Evolutionary conservation across 2,329 filamentous ascomycete genomes (phyloP).

Genomic region (Colletotrichum horii): DNA sequence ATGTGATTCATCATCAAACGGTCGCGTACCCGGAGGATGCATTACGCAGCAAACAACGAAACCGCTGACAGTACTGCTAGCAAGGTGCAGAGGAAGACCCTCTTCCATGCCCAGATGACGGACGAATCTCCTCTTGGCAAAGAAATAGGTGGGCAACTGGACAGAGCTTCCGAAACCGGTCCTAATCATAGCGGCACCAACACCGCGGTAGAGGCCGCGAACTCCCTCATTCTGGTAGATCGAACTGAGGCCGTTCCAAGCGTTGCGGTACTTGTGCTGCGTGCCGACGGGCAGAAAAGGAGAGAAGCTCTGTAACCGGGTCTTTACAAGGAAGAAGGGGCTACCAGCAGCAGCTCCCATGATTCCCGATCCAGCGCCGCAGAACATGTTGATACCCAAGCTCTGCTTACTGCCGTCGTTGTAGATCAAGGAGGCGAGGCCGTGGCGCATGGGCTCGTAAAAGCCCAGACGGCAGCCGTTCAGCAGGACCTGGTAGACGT

Average conservation of each 20-base stretch:
- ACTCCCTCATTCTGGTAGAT: constrained; percentile 83
- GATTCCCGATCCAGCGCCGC: constrained; percentile 86
- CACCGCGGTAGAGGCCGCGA: constrained; percentile 84
- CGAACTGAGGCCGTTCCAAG: constrained; percentile 79
- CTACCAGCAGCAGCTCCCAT: constrained; percentile 92
- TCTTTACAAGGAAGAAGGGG: constrained; percentile 98
- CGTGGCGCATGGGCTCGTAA: constrained; percentile 90
- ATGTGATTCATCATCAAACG: neutral
- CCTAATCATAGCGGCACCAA: constrained; percentile 91
- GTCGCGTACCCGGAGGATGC: constrained; percentile 83
- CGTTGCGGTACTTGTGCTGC: constrained; percentile 92
- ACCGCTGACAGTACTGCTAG: constrained; percentile 87
- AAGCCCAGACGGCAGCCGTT: constrained; percentile 97
- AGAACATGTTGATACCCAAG: constrained; percentile 90
- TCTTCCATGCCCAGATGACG: constrained; percentile 89
- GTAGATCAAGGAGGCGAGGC: constrained; percentile 72
- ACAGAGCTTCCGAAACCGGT: constrained; percentile 96
- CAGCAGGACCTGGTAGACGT: constrained; percentile 93
- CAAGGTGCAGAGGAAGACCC: constrained; percentile 84
- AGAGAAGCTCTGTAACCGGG: constrained; percentile 90
- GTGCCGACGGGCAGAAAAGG: constrained; percentile 93
- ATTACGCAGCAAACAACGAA: constrained; percentile 98
- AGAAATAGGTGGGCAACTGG: constrained; percentile 97
- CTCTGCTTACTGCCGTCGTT: constrained; percentile 78
- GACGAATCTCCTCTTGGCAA: constrained; percentile 86